A percentile compares a stretch with the other conserved stretches of the same genome.
Conservation (phyloP, 1,284 basidiomycete species). For the Cryptococcus sp. region DNA sequence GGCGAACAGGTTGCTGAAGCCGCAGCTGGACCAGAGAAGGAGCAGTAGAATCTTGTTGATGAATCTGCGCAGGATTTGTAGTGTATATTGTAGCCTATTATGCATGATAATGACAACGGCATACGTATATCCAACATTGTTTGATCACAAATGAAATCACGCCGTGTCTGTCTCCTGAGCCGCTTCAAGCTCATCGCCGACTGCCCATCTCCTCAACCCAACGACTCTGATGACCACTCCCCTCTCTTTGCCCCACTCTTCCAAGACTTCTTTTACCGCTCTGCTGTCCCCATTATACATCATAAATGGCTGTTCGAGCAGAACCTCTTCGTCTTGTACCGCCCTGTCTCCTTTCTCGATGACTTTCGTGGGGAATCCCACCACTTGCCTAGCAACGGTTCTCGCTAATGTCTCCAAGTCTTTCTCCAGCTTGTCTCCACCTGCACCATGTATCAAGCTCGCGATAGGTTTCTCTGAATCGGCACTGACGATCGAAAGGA, state of each 20-base stretch:
- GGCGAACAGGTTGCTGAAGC: slow-evolving; percentile 21
- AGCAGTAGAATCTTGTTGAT: background rate
- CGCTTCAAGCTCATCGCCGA: slow-evolving; percentile 34
- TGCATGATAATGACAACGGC: background rate
- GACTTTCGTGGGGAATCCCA: slow-evolving; percentile 75
- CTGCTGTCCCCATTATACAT: slow-evolving; percentile 60
- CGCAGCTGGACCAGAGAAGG: slow-evolving; percentile 12
- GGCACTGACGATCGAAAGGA: slow-evolving; percentile 61
- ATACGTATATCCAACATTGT: background rate
- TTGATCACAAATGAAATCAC: background rate
- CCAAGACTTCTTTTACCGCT: slow-evolving; percentile 65
- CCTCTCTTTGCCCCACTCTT: slow-evolving; percentile 66
- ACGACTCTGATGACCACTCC: slow-evolving; percentile 48
- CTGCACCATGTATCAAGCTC: slow-evolving; percentile 39
- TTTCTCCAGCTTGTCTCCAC: slow-evolving; percentile 53
- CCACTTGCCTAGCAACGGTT: slow-evolving; percentile 78
- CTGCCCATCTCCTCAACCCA: slow-evolving; percentile 48
- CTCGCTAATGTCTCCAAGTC: slow-evolving; percentile 71
- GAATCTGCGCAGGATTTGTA: background rate
- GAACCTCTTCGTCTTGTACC: slow-evolving; percentile 57
- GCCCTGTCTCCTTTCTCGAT: slow-evolving; percentile 50
- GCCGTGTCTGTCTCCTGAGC: background rate
- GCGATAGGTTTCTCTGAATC: slow-evolving; percentile 42
- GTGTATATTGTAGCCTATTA: background rate
- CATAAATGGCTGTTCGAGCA: slow-evolving; percentile 82